Base-by-base conservation (phyloP, 2,329 filamentous ascomycete species). In the Calonectria naviculata region DNA sequence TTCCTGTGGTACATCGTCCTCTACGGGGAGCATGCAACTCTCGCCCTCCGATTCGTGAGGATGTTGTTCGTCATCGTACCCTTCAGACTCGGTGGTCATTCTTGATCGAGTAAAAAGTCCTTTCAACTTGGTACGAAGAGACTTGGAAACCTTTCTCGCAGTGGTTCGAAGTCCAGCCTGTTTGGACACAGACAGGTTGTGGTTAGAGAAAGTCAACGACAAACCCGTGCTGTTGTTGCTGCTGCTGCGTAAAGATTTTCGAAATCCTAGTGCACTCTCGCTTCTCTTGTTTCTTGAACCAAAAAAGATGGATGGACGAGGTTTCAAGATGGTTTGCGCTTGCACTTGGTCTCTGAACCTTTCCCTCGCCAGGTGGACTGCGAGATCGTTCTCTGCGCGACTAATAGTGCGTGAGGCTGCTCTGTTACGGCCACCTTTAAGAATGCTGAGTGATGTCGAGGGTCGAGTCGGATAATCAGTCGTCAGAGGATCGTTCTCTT, bases 61-160 rank as follows among this genome's bases (percentile, higher is more conserved):
- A 19, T 60, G 36, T 21, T 62, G 65, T 29, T 63, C 69, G 1
- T 74, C 58, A 0, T 70, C 72, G 1, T 54, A 64, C 6, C 65
- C 52, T 4, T 73, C 71, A 12, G 68, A 52, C 1, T 41, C 71
- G 0, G 78, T 67, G 1, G 44, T 46, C 34, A 74, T 76, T 62
- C 78, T 81, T 5, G 78, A 67, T 46, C 78, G 75, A 21, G 77
- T 75, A 60, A 85, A 84, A 1, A 85, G 62, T 4, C 77, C 82
- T 79, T 88, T 92, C 70, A 95, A 76, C 69, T 87, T 93, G 58
- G 85, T 87, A 76, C 88, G 93, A 44, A 95, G 77, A 0, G 88
- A 89, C 19, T 85, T 87, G 0, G 93, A 94, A 17, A 91, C 89
- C 36, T 90, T 91, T 28, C 92, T 87, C 13, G 89, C 89, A 62